Evolutionary conservation across 208 protist genomes (phyloP).

Genomic region (Naegleria gruberi): DNA sequence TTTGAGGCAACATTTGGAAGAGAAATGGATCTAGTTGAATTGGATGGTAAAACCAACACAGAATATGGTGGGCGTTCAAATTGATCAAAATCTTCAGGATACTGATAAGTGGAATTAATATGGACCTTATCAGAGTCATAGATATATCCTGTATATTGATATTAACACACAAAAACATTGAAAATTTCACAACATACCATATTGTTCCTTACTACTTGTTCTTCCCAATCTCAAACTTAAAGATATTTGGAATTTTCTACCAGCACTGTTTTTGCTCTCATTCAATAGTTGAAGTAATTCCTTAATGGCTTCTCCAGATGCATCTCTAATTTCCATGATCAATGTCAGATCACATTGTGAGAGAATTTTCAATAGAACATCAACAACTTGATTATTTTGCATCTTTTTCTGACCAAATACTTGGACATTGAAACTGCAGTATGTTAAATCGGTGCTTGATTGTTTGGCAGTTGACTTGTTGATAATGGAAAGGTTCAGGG

Average conservation of each 20-base stretch:
- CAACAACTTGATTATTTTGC: neutral
- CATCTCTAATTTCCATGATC: neutral
- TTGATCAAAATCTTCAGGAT: neutral
- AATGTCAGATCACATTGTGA: neutral
- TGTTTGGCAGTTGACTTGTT: neutral
- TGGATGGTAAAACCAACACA: neutral
- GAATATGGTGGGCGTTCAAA: conserved; percentile 1
- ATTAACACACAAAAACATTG: too few relatives aligned
- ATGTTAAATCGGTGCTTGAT: neutral
- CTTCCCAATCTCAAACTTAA: conserved; percentile 7
- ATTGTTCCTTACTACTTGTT: neutral
- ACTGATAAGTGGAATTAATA: neutral
- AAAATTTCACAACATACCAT: neutral
- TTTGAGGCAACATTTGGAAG: neutral
- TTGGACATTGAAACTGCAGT: conserved; percentile 15
- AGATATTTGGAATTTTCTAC: too few relatives aligned
- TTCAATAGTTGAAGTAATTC: neutral
- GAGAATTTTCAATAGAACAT: neutral
- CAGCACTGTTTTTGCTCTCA: neutral
- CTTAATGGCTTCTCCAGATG: neutral
- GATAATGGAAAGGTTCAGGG: neutral
- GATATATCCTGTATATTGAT: neutral
- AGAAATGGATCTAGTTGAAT: neutral
- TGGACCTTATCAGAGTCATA: neutral
- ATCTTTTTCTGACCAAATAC: neutral